phyloP scores from a whole-genome alignment of 176 grass and related monocot genomes.

The Olyra latifolia region DNA sequence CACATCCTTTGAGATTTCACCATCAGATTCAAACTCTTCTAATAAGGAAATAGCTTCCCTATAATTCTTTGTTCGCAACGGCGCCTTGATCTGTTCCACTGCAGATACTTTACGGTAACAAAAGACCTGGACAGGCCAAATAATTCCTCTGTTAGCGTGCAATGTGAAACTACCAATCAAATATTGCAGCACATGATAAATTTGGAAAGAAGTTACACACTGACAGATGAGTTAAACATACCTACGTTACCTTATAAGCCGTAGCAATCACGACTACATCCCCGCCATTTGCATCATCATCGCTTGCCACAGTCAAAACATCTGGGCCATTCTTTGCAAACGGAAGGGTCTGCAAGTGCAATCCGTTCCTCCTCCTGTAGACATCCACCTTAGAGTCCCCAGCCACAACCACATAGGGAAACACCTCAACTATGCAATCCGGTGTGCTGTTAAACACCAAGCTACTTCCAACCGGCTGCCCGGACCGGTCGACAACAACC shows the following conservation, averaged over 20 bases:
- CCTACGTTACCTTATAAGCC: conserved; percentile 97
- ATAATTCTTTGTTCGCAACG: conserved; percentile 74
- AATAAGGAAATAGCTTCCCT: conserved; percentile 72
- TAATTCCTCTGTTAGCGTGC: conserved; percentile 18
- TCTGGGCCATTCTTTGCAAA: conserved; percentile 42
- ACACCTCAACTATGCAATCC: conserved; percentile 61
- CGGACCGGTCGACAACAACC: conserved; percentile 51
- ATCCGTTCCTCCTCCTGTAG: conserved; percentile 73
- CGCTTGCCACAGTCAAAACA: conserved; percentile 53
- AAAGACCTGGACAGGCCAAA: conserved; percentile 54
- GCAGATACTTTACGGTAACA: conserved; percentile 77
- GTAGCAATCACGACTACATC: conserved; percentile 64
- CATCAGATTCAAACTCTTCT: conserved; percentile 71
- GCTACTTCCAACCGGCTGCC: conserved; percentile 73
- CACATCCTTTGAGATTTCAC: conserved; percentile 79
- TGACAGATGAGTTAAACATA: conserved; percentile 49
- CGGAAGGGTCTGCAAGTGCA: conserved; percentile 55
- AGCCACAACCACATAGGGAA: conserved; percentile 66
- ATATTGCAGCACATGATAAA: neutral
- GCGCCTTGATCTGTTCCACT: conserved; percentile 85
- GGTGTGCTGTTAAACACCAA: conserved; percentile 74
- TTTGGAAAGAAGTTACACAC: neutral
- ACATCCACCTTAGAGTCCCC: conserved; percentile 68
- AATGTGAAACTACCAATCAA: neutral
- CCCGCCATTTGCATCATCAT: conserved; percentile 42